These are phyloP conservation scores for Globisporangium parvum DNA, from an alignment of 352 stramenopile genomes.

Conservation along the genomic window DNA sequence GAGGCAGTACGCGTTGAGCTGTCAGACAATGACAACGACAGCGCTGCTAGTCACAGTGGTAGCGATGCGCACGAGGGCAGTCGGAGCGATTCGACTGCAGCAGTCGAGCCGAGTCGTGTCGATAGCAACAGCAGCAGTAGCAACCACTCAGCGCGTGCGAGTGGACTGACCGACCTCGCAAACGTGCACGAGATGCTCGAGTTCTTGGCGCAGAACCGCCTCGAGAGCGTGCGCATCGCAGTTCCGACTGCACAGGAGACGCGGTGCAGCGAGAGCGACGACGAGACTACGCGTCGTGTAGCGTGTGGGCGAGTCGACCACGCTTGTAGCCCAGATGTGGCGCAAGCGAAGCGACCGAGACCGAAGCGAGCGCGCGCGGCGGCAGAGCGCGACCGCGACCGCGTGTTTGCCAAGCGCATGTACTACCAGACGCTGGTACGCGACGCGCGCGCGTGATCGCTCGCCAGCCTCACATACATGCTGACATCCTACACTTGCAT, in stretches of 20 bases:
- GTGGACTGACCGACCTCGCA: too few relatives aligned
- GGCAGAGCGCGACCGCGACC: not conserved
- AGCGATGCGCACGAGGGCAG: not conserved
- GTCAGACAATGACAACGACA: conserved; percentile 1
- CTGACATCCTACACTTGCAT: too few relatives aligned
- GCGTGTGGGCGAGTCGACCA: too few relatives aligned
- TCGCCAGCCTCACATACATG: too few relatives aligned
- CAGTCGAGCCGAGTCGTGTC: not conserved
- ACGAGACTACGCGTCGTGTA: too few relatives aligned
- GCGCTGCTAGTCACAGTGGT: too few relatives aligned
- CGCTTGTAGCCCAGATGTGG: not conserved
- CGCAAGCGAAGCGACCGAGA: not conserved
- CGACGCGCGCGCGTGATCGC: too few relatives aligned
- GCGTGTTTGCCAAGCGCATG: conserved; percentile 5
- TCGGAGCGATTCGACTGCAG: not conserved
- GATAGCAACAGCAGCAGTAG: not conserved
- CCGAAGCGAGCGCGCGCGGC: conserved; percentile 4
- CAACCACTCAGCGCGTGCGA: not conserved
- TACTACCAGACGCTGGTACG: conserved; percentile 13
- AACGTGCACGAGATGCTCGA: too few relatives aligned
- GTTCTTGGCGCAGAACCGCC: too few relatives aligned
- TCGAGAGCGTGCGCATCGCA: too few relatives aligned
- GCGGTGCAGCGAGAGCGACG: too few relatives aligned
- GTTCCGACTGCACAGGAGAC: too few relatives aligned
- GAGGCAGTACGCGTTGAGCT: conserved; percentile 5